These are phyloP conservation scores for Vigna trinervia DNA, from an alignment of 306 rosid species.

Conservation along the genomic window DNA sequence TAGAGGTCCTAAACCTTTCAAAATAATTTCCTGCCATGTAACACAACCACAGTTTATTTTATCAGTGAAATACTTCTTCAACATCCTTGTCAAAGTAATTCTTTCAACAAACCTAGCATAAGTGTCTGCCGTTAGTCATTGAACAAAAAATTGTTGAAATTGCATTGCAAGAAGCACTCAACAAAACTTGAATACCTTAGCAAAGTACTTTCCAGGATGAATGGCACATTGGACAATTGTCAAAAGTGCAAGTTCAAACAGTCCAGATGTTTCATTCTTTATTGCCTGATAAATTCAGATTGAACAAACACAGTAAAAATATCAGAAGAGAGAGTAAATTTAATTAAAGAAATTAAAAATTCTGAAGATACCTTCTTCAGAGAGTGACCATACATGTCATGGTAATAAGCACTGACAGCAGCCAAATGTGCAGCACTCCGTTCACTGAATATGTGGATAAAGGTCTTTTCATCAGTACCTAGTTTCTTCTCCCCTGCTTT, in stretches of 20 bases:
- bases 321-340: constrained; percentile 8
- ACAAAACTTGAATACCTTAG: constrained; percentile 61
- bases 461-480: constrained; percentile 61
- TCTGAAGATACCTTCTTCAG: constrained; percentile 64
- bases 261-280: constrained; percentile 75
- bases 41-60: neutral
- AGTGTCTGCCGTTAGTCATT: constrained; percentile 5
- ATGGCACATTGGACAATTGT: constrained; percentile 69
- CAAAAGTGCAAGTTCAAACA: constrained; percentile 64
- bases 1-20: neutral
- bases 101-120: constrained; percentile 20
- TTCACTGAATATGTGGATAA: constrained; percentile 64
- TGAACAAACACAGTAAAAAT: constrained; percentile 40
- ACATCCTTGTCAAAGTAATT: neutral
- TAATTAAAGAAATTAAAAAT: constrained; percentile 2
- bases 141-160: constrained; percentile 17
- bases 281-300: constrained; percentile 56
- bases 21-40: neutral
- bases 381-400: constrained; percentile 55
- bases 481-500: constrained; percentile 64
- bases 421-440: constrained; percentile 75
- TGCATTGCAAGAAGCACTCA: constrained; percentile 25
- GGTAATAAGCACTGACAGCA: constrained; percentile 64
- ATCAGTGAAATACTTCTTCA: neutral
- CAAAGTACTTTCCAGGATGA: constrained; percentile 71